Evolutionary conservation across 306 rosid genomes (phyloP).

Genomic region (Ormosia semicastrata): DNA sequence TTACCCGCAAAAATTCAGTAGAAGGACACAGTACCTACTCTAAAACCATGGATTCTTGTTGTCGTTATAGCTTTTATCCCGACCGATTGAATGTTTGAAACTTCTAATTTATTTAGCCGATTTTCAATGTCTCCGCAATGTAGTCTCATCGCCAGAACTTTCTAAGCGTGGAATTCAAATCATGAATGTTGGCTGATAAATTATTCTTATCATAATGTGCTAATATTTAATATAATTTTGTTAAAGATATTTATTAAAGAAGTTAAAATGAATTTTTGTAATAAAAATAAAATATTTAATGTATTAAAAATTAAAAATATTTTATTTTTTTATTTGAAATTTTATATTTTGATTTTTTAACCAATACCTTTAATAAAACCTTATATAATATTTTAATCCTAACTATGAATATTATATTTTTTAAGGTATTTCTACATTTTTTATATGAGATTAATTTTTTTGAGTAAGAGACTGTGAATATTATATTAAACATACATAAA

Average conservation of each 20-base stretch:
- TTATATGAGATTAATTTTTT: no score
- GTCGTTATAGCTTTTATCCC: neutral
- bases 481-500: neutral
- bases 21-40: neutral
- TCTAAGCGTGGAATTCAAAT: neutral
- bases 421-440: no score
- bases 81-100: neutral
- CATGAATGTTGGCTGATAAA: neutral
- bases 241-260: no score
- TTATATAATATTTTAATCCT: neutral
- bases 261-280: no score
- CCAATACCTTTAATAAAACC: no score
- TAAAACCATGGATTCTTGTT: neutral
- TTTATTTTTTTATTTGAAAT: no score
- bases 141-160: neutral
- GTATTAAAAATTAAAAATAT: no score
- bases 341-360: no score
- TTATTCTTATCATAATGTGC: no score
- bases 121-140: neutral
- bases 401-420: neutral
- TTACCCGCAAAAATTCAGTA: neutral
- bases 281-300: no score
- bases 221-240: no score
- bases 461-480: neutral
- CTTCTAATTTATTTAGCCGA: neutral